Conservation (phyloP, 2,329 filamentous ascomycete species). For the Plenodomus lindquistii region DNA sequence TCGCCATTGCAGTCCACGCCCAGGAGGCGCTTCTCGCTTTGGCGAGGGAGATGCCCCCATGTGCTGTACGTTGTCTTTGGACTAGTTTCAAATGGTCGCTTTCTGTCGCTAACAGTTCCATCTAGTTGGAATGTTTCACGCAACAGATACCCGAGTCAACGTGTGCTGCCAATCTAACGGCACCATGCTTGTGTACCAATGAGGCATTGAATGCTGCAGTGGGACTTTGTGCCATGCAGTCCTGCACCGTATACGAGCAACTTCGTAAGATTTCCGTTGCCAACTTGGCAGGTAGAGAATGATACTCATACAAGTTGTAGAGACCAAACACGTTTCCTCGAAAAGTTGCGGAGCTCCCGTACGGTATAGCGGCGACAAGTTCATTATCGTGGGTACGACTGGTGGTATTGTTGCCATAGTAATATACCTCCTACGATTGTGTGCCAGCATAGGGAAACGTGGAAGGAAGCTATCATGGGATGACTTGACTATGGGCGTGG, state of each 20-base stretch:
- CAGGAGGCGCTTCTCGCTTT: constrained; percentile 14
- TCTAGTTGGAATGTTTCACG: constrained; percentile 22
- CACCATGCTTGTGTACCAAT: constrained; percentile 47
- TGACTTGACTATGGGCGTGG: constrained; percentile 41
- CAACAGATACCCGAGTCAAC: constrained; percentile 37
- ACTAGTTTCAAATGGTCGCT: neutral
- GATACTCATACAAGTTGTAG: constrained; percentile 10
- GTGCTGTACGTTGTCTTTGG: constrained; percentile 15
- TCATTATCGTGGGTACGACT: constrained; percentile 33
- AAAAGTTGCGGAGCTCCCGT: constrained; percentile 43
- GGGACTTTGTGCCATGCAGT: constrained; percentile 38
- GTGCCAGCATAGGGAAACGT: constrained; percentile 38
- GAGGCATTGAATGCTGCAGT: constrained; percentile 35
- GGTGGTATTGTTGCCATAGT: constrained; percentile 38
- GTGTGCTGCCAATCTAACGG: constrained; percentile 44
- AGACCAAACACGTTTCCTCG: constrained; percentile 45
- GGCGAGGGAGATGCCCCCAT: constrained; percentile 17
- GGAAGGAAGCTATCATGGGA: constrained; percentile 44
- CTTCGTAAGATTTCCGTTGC: constrained; percentile 21
- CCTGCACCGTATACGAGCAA: constrained; percentile 44
- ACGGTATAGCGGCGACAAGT: constrained; percentile 35
- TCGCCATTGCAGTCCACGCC: constrained; percentile 10
- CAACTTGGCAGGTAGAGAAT: neutral
- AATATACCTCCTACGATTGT: constrained; percentile 39
- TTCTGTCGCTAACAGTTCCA: constrained; percentile 4